A percentile compares a stretch with the other conserved stretches of the same genome.
Conservation (phyloP, 495 filamentous ascomycete genomes). For the Annulohypoxylon moriforme region DNA sequence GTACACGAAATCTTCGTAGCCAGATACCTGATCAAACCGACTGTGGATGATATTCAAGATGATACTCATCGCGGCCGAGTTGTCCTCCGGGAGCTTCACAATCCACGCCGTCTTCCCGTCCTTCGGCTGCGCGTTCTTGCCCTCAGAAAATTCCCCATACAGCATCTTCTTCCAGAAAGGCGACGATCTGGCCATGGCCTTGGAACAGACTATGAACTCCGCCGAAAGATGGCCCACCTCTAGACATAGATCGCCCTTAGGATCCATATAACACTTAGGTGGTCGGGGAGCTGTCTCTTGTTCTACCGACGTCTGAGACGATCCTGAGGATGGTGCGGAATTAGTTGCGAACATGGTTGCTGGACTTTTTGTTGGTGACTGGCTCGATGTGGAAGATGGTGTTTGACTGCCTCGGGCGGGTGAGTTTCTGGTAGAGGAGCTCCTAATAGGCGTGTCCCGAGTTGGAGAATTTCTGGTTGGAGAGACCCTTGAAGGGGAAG, state of each 20-base stretch:
- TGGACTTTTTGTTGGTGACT: not conserved
- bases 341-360: not conserved
- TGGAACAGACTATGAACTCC: slow-evolving; percentile 44
- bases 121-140: slow-evolving; percentile 33
- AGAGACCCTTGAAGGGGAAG: not conserved
- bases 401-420: not conserved
- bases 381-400: not conserved
- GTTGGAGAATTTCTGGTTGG: not conserved
- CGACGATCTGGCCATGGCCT: slow-evolving; percentile 36
- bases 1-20: slow-evolving; percentile 23
- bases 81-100: slow-evolving; percentile 47
- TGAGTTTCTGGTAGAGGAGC: not conserved
- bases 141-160: slow-evolving; percentile 44
- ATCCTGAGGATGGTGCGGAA: not conserved
- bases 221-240: slow-evolving; percentile 19
- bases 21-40: slow-evolving; percentile 36
- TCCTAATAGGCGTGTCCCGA: not conserved
- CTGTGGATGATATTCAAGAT: slow-evolving; percentile 47
- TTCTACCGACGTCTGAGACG: not conserved
- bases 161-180: slow-evolving; percentile 48
- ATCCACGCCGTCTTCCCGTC: slow-evolving; percentile 35
- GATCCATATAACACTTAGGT: slow-evolving; percentile 18
- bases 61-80: slow-evolving; percentile 35
- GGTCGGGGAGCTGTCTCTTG: not conserved
- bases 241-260: slow-evolving; percentile 38